A percentile compares a stretch with the other conserved stretches of the same genome.
Conservation (phyloP, 148 eudicot genomes). For the Arctostaphylos glauca region DNA sequence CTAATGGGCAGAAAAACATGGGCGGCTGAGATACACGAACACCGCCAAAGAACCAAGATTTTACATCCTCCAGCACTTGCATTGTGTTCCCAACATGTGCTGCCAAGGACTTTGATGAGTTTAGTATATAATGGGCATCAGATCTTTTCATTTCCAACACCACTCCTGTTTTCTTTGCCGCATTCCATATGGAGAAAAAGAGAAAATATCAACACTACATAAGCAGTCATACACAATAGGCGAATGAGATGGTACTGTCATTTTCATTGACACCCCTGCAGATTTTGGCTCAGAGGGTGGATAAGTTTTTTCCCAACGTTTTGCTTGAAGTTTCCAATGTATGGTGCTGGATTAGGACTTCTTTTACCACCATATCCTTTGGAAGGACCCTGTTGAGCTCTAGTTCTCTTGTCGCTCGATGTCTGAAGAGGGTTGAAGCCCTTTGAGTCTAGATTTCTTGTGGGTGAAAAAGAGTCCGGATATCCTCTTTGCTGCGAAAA, state of each 20-base stretch:
- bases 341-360: not conserved
- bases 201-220: not conserved
- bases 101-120: not conserved
- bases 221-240: not conserved
- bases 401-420: not conserved
- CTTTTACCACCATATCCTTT: not conserved
- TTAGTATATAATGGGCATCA: not conserved
- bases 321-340: conserved; percentile 1
- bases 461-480: not conserved
- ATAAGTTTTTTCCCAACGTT: not conserved
- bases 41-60: not conserved
- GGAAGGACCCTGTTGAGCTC: not conserved
- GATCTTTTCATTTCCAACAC: not conserved
- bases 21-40: not conserved
- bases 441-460: not conserved
- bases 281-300: not conserved
- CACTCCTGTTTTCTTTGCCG: conserved; percentile 12
- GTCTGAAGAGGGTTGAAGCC: conserved; percentile 8
- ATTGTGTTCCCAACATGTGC: conserved; percentile 13
- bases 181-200: not conserved
- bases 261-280: conserved; percentile 14
- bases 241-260: not conserved
- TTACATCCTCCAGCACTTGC: conserved; percentile 14
- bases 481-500: conserved; percentile 12
- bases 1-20: not conserved